Evolutionary conservation across 164 flowering plant genomes (phyloP).

Genomic region (Tetrastigma voinierianum): DNA sequence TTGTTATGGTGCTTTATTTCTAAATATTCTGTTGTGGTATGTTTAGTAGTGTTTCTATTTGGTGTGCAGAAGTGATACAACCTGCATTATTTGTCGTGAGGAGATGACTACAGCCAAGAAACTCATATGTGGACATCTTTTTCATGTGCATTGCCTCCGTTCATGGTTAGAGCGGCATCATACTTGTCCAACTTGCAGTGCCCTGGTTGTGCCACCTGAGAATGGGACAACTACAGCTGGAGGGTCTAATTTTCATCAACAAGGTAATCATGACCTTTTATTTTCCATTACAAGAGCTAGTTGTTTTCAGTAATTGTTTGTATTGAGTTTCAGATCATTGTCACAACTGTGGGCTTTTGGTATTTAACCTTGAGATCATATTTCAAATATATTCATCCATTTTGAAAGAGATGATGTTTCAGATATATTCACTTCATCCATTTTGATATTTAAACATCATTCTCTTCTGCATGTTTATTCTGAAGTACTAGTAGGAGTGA

Average conservation of each 20-base stretch:
- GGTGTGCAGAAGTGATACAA: constrained; percentile 86
- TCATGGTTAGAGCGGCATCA: constrained; percentile 98
- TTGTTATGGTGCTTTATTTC: too few species aligned
- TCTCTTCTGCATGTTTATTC: too few species aligned
- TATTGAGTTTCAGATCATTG: too few species aligned
- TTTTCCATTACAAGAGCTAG: too few species aligned
- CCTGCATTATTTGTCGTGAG: constrained; percentile 98
- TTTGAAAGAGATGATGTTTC: too few species aligned
- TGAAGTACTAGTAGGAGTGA: too few species aligned
- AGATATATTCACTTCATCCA: too few species aligned
- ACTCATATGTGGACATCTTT: constrained; percentile 90
- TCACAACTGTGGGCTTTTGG: too few species aligned
- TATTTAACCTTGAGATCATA: too few species aligned
- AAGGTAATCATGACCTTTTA: constrained; percentile 37
- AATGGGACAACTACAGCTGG: constrained; percentile 45
- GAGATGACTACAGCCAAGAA: constrained; percentile 98
- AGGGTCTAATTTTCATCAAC: constrained; percentile 51
- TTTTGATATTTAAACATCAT: too few species aligned
- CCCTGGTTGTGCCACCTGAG: constrained; percentile 86
- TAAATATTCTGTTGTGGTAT: neutral
- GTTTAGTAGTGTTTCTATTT: constrained; percentile 6
- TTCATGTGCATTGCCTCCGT: constrained; percentile 95
- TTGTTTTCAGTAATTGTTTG: too few species aligned
- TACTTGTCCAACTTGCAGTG: constrained; percentile 97
- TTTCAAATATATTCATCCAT: too few species aligned